These are phyloP conservation scores for Populus simonii DNA, from an alignment of 345 rosid genomes.

Conservation along the genomic window DNA sequence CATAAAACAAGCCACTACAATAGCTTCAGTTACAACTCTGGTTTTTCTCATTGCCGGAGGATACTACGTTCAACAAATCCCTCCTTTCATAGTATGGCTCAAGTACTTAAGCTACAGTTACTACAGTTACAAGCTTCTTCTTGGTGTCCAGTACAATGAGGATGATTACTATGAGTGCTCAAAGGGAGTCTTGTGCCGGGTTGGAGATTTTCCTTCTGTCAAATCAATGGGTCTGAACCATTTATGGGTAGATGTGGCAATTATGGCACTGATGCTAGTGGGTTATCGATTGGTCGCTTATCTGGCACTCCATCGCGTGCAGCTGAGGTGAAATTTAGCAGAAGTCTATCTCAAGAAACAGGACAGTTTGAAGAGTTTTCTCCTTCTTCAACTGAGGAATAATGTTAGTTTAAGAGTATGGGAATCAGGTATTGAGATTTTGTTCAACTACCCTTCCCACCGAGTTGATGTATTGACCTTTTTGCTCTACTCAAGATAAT, in stretches of 20 bases:
- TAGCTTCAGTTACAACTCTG: constrained; percentile 93
- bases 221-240: constrained; percentile 76
- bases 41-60: constrained; percentile 98
- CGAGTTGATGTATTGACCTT: constrained; percentile 27
- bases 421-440: constrained; percentile 37
- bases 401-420: constrained; percentile 34
- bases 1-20: constrained; percentile 91
- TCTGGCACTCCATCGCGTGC: constrained; percentile 71
- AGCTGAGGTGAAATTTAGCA: constrained; percentile 41
- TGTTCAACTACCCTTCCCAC: constrained; percentile 21
- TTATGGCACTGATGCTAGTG: constrained; percentile 91
- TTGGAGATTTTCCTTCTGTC: constrained; percentile 78
- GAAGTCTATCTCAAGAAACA: background rate
- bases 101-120: constrained; percentile 96
- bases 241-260: constrained; percentile 77
- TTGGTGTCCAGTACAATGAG: constrained; percentile 80
- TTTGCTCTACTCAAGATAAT: constrained; percentile 14
- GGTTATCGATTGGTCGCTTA: constrained; percentile 87
- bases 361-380: constrained; percentile 28
- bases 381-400: constrained; percentile 47
- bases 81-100: constrained; percentile 90
- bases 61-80: constrained; percentile 90
- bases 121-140: constrained; percentile 93
- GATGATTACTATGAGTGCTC: constrained; percentile 80
- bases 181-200: constrained; percentile 63